Conservation (phyloP, 2,329 filamentous ascomycete species). For the Acarospora socialis region DNA sequence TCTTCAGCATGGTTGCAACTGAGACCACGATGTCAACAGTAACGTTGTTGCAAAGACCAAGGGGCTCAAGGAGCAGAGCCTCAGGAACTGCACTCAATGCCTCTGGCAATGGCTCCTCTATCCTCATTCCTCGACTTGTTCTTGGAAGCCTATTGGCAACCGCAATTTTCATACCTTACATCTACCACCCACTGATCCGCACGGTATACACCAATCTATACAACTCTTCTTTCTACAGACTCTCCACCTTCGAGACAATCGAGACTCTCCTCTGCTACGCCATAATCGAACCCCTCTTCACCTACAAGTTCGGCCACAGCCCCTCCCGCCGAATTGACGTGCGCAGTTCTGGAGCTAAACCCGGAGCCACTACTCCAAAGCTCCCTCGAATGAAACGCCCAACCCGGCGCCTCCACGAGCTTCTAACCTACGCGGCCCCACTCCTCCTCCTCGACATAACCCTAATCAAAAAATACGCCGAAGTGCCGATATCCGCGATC, state of each 20-base stretch:
- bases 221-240: constrained; percentile 11
- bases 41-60: too few species aligned
- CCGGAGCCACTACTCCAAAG: too few species aligned
- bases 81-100: too few species aligned
- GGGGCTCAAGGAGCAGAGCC: too few species aligned
- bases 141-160: too few species aligned
- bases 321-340: constrained; percentile 14
- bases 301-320: constrained; percentile 12
- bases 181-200: constrained; percentile 14
- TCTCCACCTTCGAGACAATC: constrained; percentile 18
- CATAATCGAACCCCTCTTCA: constrained; percentile 14
- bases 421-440: constrained; percentile 12
- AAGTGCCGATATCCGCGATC: constrained; percentile 13
- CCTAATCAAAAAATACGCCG: constrained; percentile 18
- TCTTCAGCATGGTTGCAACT: too few species aligned
- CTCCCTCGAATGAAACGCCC: constrained; percentile 13
- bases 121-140: too few species aligned
- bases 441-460: constrained; percentile 14
- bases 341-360: not conserved
- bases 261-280: constrained; percentile 17
- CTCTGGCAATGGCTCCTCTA: too few species aligned
- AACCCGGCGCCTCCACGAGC: constrained; percentile 10
- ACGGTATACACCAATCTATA: constrained; percentile 12
- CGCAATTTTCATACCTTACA: constrained; percentile 10
- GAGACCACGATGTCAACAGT: too few species aligned